A percentile compares a stretch with the other conserved stretches of the same genome.
phyloP scores from a whole-genome alignment of 352 stramenopile species.

The Pilasporangium apinafurcum region DNA sequence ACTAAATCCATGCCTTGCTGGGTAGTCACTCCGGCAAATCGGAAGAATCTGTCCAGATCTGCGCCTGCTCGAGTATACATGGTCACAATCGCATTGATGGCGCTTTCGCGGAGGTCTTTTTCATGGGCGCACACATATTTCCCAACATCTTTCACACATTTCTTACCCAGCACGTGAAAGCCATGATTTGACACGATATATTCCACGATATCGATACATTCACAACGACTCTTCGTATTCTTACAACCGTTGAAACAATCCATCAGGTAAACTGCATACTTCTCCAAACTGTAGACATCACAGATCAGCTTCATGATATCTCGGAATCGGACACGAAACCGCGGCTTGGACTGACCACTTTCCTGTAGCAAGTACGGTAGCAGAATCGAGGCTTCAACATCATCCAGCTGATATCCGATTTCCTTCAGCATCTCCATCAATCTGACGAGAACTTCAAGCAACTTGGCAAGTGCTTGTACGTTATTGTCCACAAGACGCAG shows the following conservation, averaged over 20 bases:
- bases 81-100: constrained; percentile 57
- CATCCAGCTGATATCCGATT: constrained; percentile 56
- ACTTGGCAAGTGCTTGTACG: constrained; percentile 74
- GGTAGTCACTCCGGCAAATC: constrained; percentile 56
- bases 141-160: constrained; percentile 69
- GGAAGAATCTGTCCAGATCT: constrained; percentile 76
- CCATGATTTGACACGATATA: constrained; percentile 62
- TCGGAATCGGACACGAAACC: constrained; percentile 77
- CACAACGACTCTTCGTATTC: constrained; percentile 82
- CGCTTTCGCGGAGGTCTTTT: constrained; percentile 79
- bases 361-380: constrained; percentile 81
- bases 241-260: constrained; percentile 84
- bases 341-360: constrained; percentile 77
- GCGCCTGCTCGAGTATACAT: constrained; percentile 66
- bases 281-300: constrained; percentile 76
- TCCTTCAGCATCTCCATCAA: constrained; percentile 78
- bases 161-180: constrained; percentile 60
- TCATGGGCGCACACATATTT: constrained; percentile 76
- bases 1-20: constrained; percentile 83
- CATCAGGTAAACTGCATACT: constrained; percentile 62
- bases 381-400: constrained; percentile 78
- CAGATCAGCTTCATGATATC: constrained; percentile 80
- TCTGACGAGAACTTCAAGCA: constrained; percentile 78
- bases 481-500: constrained; percentile 87
- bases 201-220: constrained; percentile 81